Evolutionary conservation across 2,329 filamentous ascomycete species (phyloP).

Genomic region (Colletotrichum australisinense): DNA sequence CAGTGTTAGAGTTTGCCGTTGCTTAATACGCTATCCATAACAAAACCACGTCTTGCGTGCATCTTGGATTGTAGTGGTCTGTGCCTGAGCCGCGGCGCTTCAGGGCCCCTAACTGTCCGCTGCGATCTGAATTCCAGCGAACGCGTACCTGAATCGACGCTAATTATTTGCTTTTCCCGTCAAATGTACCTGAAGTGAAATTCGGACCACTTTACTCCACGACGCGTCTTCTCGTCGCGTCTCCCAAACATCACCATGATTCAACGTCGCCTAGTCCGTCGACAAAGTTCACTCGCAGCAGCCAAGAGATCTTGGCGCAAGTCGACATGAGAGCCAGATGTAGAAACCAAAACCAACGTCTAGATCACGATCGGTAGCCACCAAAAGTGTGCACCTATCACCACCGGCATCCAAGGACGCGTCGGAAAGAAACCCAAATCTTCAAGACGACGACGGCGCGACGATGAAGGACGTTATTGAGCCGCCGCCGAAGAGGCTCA

Average conservation of each 20-base stretch:
- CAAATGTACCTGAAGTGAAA: background rate
- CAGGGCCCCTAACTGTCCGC: background rate
- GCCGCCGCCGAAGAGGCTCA: conserved; percentile 25
- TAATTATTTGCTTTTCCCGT: background rate
- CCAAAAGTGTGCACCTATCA: background rate
- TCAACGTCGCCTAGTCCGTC: conserved; percentile 14
- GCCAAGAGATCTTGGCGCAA: conserved; percentile 28
- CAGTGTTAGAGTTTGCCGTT: background rate
- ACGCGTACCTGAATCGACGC: conserved; percentile 14
- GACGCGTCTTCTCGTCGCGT: conserved; percentile 14
- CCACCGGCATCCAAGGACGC: conserved; percentile 24
- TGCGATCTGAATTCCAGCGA: conserved; percentile 18
- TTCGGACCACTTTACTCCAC: background rate
- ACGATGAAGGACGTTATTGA: conserved; percentile 9
- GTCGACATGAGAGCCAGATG: conserved; percentile 20
- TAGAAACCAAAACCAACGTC: background rate
- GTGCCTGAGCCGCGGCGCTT: background rate
- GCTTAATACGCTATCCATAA: too few species aligned
- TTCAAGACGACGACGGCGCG: background rate
- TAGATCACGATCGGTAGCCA: background rate
- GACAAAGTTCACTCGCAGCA: conserved; percentile 34
- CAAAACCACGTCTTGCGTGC: too few species aligned
- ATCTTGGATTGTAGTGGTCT: background rate
- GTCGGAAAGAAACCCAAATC: conserved; percentile 21
- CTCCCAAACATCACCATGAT: conserved; percentile 4